Percentiles rank a stretch among this genome's conserved stretches.
Conservation (phyloP, 2,329 filamentous ascomycete genomes). For the Byssothecium circinans region DNA sequence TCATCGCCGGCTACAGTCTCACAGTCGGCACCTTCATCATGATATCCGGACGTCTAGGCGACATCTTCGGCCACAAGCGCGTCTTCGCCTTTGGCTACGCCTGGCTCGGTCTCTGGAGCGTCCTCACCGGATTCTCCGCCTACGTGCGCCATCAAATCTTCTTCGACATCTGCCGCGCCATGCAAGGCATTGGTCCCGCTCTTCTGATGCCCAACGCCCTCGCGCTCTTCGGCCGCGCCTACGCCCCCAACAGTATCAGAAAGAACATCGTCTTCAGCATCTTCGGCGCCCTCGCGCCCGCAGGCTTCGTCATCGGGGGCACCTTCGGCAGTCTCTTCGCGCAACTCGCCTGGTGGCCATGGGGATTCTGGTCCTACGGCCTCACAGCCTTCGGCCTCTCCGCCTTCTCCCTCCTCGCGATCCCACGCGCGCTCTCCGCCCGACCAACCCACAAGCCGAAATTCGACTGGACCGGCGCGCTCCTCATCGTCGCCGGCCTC, state of each 20-base stretch:
- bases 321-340: slow-evolving; percentile 39
- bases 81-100: slow-evolving; percentile 46
- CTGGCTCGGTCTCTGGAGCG: slow-evolving; percentile 46
- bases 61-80: slow-evolving; percentile 48
- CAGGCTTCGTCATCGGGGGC: slow-evolving; percentile 40
- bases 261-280: slow-evolving; percentile 45
- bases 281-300: slow-evolving; percentile 42
- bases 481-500: slow-evolving; percentile 25
- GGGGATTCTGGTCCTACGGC: slow-evolving; percentile 30
- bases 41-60: slow-evolving; percentile 49
- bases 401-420: slow-evolving; percentile 14
- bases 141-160: slow-evolving; percentile 36
- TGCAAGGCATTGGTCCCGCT: slow-evolving; percentile 46
- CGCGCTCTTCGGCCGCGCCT: slow-evolving; percentile 39
- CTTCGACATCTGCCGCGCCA: slow-evolving; percentile 41
- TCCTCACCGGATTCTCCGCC: slow-evolving; percentile 43
- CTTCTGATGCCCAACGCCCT: slow-evolving; percentile 44
- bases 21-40: slow-evolving; percentile 52
- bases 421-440: slow-evolving; percentile 18
- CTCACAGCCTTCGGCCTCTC: slow-evolving; percentile 16
- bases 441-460: slow-evolving; percentile 14
- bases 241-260: slow-evolving; percentile 34
- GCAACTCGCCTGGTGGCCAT: slow-evolving; percentile 37
- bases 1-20: slow-evolving; percentile 48
- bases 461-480: slow-evolving; percentile 31